Evolutionary conservation across 2,329 filamentous ascomycete species (phyloP), one percentile per base, ranked within the genome.

Genomic region (Huntiella moniliformis): DNA sequence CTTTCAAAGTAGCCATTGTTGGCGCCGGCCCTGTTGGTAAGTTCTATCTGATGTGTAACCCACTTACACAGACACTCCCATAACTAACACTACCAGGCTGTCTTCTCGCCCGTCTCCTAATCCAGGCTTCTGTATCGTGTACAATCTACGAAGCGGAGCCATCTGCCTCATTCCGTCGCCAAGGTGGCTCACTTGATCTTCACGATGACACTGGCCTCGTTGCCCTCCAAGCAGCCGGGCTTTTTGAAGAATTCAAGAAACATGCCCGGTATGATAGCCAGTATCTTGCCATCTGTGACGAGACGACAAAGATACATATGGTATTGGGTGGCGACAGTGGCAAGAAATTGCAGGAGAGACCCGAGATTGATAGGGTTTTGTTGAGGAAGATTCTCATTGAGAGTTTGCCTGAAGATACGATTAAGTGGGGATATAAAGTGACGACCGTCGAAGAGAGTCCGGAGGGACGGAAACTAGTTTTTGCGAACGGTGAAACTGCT

Each of bases 101-200:
- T 38, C 67, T 65, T 40, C 60, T 75, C 1, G 71, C 68, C 36
- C 64, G 67, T 15, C 62, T 76, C 33, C 63, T 77, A 5, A 60
- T 67, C 42, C 55, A 61, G n/a, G 59, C 65, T 47, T 56, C 58
- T 41, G 60, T 71, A 42, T 55, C 66, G 3, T 63, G 64, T 49
- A 67, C 62, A 5, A 57, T 77, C 18, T 77, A 67, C 52, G 67
- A 74, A 56, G 58, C 61, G 39, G 67, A 71, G 22, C 45, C 57
- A 5, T 60, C 61, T 3, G 60, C 63, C n/a, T 52, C 65, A 49
- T 63, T 63, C 45, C 61, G 67, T 37, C 61, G 57, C 4, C 67
- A 73, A 53, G 71, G 71, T 31, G 71, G 71, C 6, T 67, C 60
- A 3, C 62, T 77, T 2, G 71, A 75, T 52, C 56, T 77, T 6